phyloP scores from a whole-genome alignment of 805 yeast species.

The Kodamaea kakaduensis region DNA sequence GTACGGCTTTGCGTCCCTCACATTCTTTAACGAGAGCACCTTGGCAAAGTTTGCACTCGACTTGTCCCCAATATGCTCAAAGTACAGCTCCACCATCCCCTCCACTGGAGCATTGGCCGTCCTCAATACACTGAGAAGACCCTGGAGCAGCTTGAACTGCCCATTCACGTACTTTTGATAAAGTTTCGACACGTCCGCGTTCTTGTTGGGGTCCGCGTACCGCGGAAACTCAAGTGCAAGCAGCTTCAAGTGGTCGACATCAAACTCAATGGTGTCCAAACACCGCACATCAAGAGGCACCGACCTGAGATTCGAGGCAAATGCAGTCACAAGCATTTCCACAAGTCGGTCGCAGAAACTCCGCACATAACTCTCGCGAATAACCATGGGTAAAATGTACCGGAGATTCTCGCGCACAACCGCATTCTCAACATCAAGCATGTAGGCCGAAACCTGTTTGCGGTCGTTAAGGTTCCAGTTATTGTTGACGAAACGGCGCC shows the following conservation, averaged over 20 bases:
- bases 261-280: constrained; percentile 74
- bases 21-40: constrained; percentile 60
- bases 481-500: constrained; percentile 76
- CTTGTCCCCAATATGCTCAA: constrained; percentile 62
- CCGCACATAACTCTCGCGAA: constrained; percentile 67
- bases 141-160: constrained; percentile 47
- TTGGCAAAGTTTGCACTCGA: constrained; percentile 60
- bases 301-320: constrained; percentile 52
- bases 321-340: constrained; percentile 56
- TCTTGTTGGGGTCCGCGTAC: constrained; percentile 37
- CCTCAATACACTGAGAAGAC: constrained; percentile 63
- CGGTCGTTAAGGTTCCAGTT: constrained; percentile 54
- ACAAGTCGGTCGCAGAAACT: constrained; percentile 73
- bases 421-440: constrained; percentile 50
- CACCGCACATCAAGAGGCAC: constrained; percentile 58
- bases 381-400: constrained; percentile 52
- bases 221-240: constrained; percentile 45
- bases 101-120: constrained; percentile 58
- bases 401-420: constrained; percentile 41
- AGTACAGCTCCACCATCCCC: constrained; percentile 62
- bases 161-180: constrained; percentile 41
- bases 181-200: constrained; percentile 24
- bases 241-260: constrained; percentile 60
- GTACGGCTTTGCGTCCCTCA: constrained; percentile 31
- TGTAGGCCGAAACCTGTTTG: constrained; percentile 63